These are phyloP conservation scores for Aspergillus carbonarius DNA, from an alignment of 2,329 filamentous ascomycete species.

Conservation along the genomic window DNA sequence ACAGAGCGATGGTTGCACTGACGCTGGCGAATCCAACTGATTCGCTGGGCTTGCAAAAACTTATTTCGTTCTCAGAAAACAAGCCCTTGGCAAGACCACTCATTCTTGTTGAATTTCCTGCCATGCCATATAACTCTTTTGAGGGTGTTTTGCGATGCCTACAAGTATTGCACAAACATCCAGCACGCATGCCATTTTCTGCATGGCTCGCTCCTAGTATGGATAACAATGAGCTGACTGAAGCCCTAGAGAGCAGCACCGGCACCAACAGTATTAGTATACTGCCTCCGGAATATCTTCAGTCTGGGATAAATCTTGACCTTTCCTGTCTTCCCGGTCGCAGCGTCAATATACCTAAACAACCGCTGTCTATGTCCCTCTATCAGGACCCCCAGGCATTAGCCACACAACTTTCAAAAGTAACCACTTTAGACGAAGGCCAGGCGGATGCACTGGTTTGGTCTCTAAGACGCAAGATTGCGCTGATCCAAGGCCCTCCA, in stretches of 20 bases:
- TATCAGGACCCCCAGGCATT: background rate
- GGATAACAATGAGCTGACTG: background rate
- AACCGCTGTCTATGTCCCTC: background rate
- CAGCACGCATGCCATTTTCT: constrained; percentile 2
- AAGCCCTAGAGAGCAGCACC: background rate
- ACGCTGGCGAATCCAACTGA: background rate
- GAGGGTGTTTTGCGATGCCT: constrained; percentile 13
- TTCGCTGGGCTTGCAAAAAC: background rate
- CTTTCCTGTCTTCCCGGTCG: background rate
- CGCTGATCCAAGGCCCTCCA: constrained; percentile 27
- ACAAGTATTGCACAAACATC: constrained; percentile 4
- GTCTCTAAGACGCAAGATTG: constrained; percentile 15
- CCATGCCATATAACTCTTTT: constrained; percentile 12
- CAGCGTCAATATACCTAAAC: background rate
- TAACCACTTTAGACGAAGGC: constrained; percentile 3
- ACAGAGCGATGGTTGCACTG: constrained; percentile 5
- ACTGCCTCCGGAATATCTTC: background rate
- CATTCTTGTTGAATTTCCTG: constrained; percentile 15
- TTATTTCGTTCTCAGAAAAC: background rate
- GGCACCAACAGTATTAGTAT: background rate
- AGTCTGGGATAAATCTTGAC: background rate
- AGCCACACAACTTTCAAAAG: background rate
- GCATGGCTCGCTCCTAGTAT: constrained; percentile 1
- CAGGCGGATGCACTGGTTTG: constrained; percentile 8
- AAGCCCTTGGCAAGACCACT: background rate